These are phyloP conservation scores for Thuja plicata DNA, from an alignment of 83 land plant genomes.

Conservation along the genomic window DNA sequence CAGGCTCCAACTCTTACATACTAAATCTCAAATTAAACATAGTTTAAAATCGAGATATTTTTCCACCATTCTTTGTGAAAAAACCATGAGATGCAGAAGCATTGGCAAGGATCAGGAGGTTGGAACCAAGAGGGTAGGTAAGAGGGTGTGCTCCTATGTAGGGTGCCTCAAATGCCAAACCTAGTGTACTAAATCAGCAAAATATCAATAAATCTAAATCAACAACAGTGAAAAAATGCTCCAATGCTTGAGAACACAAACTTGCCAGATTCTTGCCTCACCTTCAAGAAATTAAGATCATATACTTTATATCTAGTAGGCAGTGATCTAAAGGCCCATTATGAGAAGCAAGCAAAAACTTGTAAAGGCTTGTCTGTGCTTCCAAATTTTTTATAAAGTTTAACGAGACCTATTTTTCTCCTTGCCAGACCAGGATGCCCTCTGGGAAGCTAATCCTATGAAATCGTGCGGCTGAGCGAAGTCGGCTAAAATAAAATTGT, in stretches of 20 bases:
- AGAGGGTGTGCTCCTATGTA: background rate
- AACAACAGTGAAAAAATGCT: background rate
- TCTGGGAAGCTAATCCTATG: too few species aligned
- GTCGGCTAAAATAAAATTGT: too few species aligned
- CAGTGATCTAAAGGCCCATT: background rate
- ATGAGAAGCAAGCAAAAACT: background rate
- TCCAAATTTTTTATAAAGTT: too few species aligned
- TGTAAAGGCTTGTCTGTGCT: too few species aligned
- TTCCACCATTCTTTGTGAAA: background rate
- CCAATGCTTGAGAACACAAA: background rate
- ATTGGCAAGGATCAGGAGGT: background rate
- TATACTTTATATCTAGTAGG: background rate
- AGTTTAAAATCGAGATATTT: background rate
- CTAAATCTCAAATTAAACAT: background rate
- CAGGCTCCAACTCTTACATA: background rate
- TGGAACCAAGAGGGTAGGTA: background rate
- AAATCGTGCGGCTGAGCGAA: too few species aligned
- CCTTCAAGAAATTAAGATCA: background rate
- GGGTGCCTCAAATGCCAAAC: background rate
- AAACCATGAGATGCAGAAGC: background rate
- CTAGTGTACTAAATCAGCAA: background rate
- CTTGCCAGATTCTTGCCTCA: background rate
- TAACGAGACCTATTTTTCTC: too few species aligned
- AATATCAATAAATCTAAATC: background rate
- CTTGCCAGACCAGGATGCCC: too few species aligned